Base-by-base conservation (phyloP, 1,139 yeast genomes). In the Saccharomyces hybrid region DNA sequence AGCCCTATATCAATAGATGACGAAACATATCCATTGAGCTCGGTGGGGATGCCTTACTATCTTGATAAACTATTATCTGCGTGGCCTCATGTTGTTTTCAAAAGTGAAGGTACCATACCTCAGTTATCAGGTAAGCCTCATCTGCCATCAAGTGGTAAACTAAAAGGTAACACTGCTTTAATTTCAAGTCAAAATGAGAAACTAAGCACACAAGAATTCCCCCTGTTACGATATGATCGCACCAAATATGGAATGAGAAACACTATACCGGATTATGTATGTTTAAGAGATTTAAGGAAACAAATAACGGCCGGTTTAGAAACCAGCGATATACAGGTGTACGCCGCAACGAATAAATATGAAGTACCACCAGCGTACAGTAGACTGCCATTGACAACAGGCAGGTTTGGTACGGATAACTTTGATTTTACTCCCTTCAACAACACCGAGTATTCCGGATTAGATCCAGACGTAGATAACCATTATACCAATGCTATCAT, bases 361-460 rank as follows among this genome's bases (percentile, higher is more conserved):
- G 71, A 69, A 48, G 71, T 78, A 50, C 96, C 97, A 0, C 84
- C 84, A 55, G 86, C 91, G 41, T 93, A 86, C 70, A 76, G 83
- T 44, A 82, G 83, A 63, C 74, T 89, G 53, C 88, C 86, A 57
- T 88, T 93, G 57, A 81, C 86, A 49, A 91, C 91, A 68, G 87
- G 96, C 56, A 85, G 82, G 64, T 93, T 90, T 70, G 99, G 99
- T 20, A 91, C 95, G 31, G 90, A 86, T 61, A 97, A 90, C 69
- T 93, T 93, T 71, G 97, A 95, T 72, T 93, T 93, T 66, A 84
- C 81, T 54, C 85, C 83, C 63, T 93, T 87, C 73, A 90, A 91
- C 66, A 75, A 77, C 50, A 88, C 98, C 0, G 64, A 69, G 1
- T 86, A 76, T 61, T 81, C 96, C 14, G 98, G 99, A 0, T 74